phyloP scores from a whole-genome alignment of 257 asterid species.

The Jasminum sambac region DNA sequence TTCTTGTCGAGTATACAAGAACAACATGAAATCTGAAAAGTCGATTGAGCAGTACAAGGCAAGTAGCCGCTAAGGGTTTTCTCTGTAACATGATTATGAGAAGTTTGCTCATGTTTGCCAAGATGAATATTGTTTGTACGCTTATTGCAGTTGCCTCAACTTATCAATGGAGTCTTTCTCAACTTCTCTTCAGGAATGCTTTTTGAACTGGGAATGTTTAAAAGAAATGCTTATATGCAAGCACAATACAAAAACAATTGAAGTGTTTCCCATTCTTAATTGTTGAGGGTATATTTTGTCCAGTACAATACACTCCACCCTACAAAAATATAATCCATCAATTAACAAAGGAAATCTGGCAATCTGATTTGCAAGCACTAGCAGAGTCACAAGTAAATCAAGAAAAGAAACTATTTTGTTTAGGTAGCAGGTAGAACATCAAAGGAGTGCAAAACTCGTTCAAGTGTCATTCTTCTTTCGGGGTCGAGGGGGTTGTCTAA shows the following conservation, averaged over 20 bases:
- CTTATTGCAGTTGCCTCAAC: no score
- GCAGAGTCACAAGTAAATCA: slow-evolving; percentile 15
- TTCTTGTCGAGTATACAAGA: no score
- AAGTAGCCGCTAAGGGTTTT: no score
- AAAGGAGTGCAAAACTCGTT: slow-evolving; percentile 83
- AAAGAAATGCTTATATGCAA: background rate
- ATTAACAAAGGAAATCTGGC: background rate
- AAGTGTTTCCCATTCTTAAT: background rate
- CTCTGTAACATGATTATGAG: no score
- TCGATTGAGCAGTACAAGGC: no score
- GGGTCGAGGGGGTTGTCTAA: slow-evolving; percentile 56
- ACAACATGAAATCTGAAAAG: no score
- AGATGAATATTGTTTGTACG: no score
- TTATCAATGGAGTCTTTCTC: no score
- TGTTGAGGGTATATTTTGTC: background rate
- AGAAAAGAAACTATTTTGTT: slow-evolving; percentile 1
- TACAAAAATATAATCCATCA: background rate
- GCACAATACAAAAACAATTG: background rate
- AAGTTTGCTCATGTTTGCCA: no score
- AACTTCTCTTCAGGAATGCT: no score
- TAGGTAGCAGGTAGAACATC: slow-evolving; percentile 49
- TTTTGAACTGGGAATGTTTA: no score
- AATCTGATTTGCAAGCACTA: slow-evolving; percentile 3
- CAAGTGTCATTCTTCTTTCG: slow-evolving; percentile 53
- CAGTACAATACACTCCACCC: background rate